Base-by-base conservation (phyloP, 202 grass and related monocot species). In the Schoenoplectus triqueter region DNA sequence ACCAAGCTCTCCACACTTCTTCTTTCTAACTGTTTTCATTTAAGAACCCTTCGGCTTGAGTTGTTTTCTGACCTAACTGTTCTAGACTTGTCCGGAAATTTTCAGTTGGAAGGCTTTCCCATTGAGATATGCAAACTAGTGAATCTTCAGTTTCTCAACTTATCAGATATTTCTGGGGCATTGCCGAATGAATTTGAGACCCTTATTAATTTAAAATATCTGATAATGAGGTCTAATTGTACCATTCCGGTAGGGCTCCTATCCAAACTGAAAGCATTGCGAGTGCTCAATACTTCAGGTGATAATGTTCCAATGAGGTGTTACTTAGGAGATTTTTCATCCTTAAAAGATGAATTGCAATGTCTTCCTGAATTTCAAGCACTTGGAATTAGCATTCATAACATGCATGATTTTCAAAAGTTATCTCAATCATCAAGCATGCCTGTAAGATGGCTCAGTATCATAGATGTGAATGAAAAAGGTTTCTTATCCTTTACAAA, bases 201-300 rank as follows among this genome's bases (percentile, higher is more conserved):
- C 65, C 65, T 67, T 67, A 67, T 14, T 40, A 67, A 67, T 14
- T 67, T 67, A 1, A 67, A 67, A 41, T 67, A 67, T 67, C 4
- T 67, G 3, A 9, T 67, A 13, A 13, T 0, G 31, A 10, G 1
- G 39, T 10, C 39, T 0, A 5, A 0, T 0, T 67, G 65, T 13
- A 14, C 3, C 3, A 31, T 67, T 14, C 65, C 65, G 0, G 40
- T 41, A 13, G 65, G 31, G 2, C 0, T 41, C 1, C 2, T 67
- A 14, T 67, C 65, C 0, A 41, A 67, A 41, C 31, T 67, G 10
- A 67, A 67, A 41, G 65, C 65, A 13, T 67, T 67, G 65, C 65
- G 21, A 13, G 22, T 67, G 65, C 10, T 67, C 54, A 56, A 15
- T 5, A 60, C 15, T 60, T 15, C 1, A 4, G 45, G 5, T 47